Conservation (phyloP, 306 rosid species). For the Gleditsia sinensis region DNA sequence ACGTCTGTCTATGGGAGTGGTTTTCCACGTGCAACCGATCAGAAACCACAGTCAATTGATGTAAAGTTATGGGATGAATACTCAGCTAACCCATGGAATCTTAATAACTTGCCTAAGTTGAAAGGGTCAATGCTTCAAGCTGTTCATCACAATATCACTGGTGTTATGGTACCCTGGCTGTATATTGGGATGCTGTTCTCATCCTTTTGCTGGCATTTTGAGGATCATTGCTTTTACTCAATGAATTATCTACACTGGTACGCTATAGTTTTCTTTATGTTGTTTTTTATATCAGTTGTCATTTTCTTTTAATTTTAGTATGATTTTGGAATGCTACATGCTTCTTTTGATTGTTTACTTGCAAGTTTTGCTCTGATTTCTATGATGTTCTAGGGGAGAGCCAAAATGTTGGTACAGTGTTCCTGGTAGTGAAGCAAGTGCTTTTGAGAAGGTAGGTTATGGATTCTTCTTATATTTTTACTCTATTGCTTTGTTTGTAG, state of each 20-base stretch:
- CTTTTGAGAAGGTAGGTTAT: conserved; percentile 82
- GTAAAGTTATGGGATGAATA: conserved; percentile 81
- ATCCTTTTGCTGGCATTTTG: conserved; percentile 99
- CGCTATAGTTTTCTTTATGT: conserved; percentile 32
- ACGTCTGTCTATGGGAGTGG: conserved; percentile 92
- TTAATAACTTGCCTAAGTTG: conserved; percentile 92
- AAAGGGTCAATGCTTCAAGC: conserved; percentile 91
- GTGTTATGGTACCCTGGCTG: conserved; percentile 99
- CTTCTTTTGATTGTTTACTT: conserved; percentile 14
- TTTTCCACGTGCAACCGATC: conserved; percentile 69
- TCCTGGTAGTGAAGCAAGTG: conserved; percentile 85
- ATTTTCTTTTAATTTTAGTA: not conserved
- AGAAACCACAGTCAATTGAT: conserved; percentile 69
- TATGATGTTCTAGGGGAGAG: conserved; percentile 83
- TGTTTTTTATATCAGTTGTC: not conserved
- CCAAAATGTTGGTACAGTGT: conserved; percentile 99
- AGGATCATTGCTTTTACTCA: conserved; percentile 97
- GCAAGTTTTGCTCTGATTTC: conserved; percentile 33
- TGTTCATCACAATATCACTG: conserved; percentile 89
- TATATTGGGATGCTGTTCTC: conserved; percentile 98
- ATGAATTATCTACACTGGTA: conserved; percentile 99
- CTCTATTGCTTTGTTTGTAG: not conserved
- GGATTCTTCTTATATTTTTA: conserved; percentile 33
- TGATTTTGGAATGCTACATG: conserved; percentile 15
- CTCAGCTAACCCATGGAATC: conserved; percentile 90